Percentiles rank a stretch among this genome's conserved stretches.
phyloP scores from a whole-genome alignment of 495 filamentous ascomycete genomes.

The Xylaria grammica region DNA sequence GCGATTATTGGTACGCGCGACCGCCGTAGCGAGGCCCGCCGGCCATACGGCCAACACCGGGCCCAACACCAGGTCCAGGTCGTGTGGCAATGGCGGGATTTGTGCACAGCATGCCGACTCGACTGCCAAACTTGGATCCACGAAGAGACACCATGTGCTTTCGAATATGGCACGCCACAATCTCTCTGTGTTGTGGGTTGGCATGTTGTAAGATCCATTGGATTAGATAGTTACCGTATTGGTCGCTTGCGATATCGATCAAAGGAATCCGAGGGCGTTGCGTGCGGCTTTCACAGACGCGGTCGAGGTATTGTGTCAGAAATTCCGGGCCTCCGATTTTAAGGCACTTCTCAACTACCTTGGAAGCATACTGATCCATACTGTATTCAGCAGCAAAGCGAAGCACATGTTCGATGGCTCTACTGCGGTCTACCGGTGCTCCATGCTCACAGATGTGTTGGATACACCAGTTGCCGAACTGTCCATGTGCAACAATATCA shows the following conservation, averaged over 20 bases:
- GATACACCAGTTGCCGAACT: conserved; percentile 99
- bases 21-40: conserved; percentile 55
- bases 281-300: conserved; percentile 86
- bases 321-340: conserved; percentile 95
- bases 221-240: conserved; percentile 98
- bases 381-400: conserved; percentile 93
- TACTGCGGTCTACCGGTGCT: conserved; percentile 84
- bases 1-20: conserved; percentile 55
- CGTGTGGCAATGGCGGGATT: conserved; percentile 87
- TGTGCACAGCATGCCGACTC: conserved; percentile 98
- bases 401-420: conserved; percentile 93
- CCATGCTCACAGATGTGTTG: conserved; percentile 99
- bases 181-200: conserved; percentile 83
- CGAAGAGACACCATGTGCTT: conserved; percentile 99
- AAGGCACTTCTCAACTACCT: conserved; percentile 98
- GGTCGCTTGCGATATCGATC: conserved; percentile 97
- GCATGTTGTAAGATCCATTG: conserved; percentile 95
- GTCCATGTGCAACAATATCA: conserved; percentile 94
- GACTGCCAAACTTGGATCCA: conserved; percentile 97
- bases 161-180: conserved; percentile 90
- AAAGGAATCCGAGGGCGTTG: conserved; percentile 95
- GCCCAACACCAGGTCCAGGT: conserved; percentile 77
- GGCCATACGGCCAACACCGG: conserved; percentile 62
- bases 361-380: conserved; percentile 99
- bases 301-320: conserved; percentile 87